Conservation (phyloP, 2,329 filamentous ascomycete genomes). For the Huntiella savannae region DNA sequence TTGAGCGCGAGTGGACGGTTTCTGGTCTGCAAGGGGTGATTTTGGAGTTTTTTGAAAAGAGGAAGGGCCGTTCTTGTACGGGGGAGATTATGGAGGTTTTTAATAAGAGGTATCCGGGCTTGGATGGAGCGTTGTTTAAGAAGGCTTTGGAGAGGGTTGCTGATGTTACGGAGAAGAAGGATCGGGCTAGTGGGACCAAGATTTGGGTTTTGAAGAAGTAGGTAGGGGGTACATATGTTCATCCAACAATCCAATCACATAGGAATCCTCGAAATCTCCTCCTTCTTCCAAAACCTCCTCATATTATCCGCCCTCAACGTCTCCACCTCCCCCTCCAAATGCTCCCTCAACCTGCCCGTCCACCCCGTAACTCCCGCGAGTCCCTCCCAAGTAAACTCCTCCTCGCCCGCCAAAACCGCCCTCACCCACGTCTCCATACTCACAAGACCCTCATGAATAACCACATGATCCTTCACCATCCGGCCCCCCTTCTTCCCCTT, state of each 20-base stretch:
- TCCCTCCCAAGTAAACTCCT: slow-evolving; percentile 40
- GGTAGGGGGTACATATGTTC: neutral
- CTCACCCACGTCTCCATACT: slow-evolving; percentile 45
- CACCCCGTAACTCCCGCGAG: slow-evolving; percentile 45
- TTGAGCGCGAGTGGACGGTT: slow-evolving; percentile 10
- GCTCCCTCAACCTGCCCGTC: slow-evolving; percentile 59
- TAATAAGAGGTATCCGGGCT: slow-evolving; percentile 10
- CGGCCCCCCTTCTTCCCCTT: slow-evolving; percentile 18
- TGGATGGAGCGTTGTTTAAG: slow-evolving; percentile 38
- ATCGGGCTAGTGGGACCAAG: slow-evolving; percentile 26
- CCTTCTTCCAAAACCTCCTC: slow-evolving; percentile 59
- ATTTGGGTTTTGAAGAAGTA: slow-evolving; percentile 31
- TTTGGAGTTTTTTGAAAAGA: slow-evolving; percentile 51
- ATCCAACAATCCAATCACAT: slow-evolving; percentile 28
- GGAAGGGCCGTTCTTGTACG: slow-evolving; percentile 52
- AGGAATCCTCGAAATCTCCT: slow-evolving; percentile 53
- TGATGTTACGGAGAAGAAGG: slow-evolving; percentile 36
- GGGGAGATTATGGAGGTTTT: slow-evolving; percentile 27
- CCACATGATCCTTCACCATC: slow-evolving; percentile 53
- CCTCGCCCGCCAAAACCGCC: slow-evolving; percentile 29
- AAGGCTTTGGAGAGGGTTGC: slow-evolving; percentile 61
- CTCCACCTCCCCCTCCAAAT: slow-evolving; percentile 69
- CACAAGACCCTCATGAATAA: slow-evolving; percentile 63
- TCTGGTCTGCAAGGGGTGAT: slow-evolving; percentile 6
- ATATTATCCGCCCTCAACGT: slow-evolving; percentile 71